Conservation (phyloP, 1,284 basidiomycete genomes). For the Phlebopus sp. region DNA sequence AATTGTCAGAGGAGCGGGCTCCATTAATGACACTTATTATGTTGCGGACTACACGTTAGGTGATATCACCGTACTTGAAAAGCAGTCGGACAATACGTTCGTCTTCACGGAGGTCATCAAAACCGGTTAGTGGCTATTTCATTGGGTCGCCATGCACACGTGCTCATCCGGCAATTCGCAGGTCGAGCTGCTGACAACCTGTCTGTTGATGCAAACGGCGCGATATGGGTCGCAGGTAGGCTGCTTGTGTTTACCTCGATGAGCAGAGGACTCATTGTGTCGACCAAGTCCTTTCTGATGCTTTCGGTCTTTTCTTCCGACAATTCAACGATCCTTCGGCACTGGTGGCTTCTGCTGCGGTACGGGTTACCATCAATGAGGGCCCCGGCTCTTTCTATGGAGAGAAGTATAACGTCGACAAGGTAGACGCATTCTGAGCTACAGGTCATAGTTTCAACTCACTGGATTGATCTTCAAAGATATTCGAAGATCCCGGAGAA, state of each 20-base stretch:
- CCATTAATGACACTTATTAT: conserved; percentile 52
- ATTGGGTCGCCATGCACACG: background rate
- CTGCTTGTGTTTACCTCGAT: conserved; percentile 1
- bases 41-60: conserved; percentile 45
- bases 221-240: conserved; percentile 57
- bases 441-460: conserved; percentile 2
- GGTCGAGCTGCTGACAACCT: conserved; percentile 55
- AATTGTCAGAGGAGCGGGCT: conserved; percentile 42
- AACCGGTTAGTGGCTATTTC: conserved; percentile 34
- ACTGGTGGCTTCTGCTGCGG: conserved; percentile 44
- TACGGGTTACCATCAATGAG: conserved; percentile 54
- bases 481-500: conserved; percentile 63
- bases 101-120: conserved; percentile 45
- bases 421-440: conserved; percentile 35
- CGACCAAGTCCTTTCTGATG: conserved; percentile 28
- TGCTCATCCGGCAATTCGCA: conserved; percentile 18
- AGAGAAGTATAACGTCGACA: conserved; percentile 62
- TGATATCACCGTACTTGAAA: conserved; percentile 49
- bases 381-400: conserved; percentile 53
- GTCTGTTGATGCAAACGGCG: conserved; percentile 52
- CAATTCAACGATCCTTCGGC: conserved; percentile 40
- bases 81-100: conserved; percentile 53
- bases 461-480: conserved; percentile 32
- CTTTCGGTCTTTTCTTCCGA: conserved; percentile 27
- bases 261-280: conserved; percentile 1